Conservation (phyloP, 306 rosid genomes). For the Cicer judaicum region DNA sequence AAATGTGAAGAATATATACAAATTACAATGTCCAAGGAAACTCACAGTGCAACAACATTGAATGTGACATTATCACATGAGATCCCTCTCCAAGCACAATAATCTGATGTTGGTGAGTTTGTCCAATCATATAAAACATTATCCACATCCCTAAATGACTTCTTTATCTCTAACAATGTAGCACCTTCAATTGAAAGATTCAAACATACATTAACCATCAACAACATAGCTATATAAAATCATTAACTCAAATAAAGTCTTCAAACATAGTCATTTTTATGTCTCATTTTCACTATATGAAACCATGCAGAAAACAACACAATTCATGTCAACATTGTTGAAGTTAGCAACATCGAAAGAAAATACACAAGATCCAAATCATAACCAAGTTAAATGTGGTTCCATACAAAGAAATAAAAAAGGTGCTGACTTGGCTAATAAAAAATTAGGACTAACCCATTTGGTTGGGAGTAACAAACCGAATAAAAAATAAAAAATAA, state of each 20-base stretch:
- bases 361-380: slow-evolving; percentile 23
- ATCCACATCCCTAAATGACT: slow-evolving; percentile 87
- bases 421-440: slow-evolving; percentile 21
- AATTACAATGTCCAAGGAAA: background rate
- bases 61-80: slow-evolving; percentile 86
- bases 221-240: slow-evolving; percentile 16
- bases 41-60: slow-evolving; percentile 90
- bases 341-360: slow-evolving; percentile 14
- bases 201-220: slow-evolving; percentile 23
- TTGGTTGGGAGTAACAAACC: slow-evolving; percentile 44
- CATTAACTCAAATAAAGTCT: background rate
- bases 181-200: slow-evolving; percentile 58
- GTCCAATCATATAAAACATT: slow-evolving; percentile 92
- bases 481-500: background rate
- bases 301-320: background rate
- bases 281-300: slow-evolving; percentile 3
- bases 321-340: slow-evolving; percentile 1
- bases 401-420: slow-evolving; percentile 43
- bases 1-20: background rate
- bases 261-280: too few species aligned
- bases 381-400: slow-evolving; percentile 26
- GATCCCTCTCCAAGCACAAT: slow-evolving; percentile 93
- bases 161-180: slow-evolving; percentile 85
- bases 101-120: slow-evolving; percentile 79
- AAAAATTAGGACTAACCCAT: slow-evolving; percentile 35